Conservation (phyloP, 192 early-diverging fungal genomes). For the Fimicolochytrium jonesii region DNA sequence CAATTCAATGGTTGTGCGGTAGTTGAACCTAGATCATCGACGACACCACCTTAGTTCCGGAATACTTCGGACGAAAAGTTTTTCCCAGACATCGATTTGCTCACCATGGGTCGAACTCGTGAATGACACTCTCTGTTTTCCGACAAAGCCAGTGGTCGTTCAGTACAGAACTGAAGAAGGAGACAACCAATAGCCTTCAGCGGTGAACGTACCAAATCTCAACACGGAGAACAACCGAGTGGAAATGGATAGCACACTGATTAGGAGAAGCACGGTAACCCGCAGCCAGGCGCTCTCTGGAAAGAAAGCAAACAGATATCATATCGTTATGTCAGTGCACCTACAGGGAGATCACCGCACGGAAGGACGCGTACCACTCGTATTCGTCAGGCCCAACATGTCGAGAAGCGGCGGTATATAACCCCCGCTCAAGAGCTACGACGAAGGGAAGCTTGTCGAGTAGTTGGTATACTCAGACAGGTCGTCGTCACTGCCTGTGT, state of each 20-base stretch:
- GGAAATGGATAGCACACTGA: constrained; percentile 80
- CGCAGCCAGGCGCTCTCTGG: constrained; percentile 56
- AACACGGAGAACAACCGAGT: constrained; percentile 96
- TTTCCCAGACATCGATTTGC: not conserved
- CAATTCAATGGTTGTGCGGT: constrained; percentile 88
- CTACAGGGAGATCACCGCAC: not conserved
- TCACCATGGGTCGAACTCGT: constrained; percentile 98
- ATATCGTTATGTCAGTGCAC: not conserved
- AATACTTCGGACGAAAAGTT: not conserved
- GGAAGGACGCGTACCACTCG: constrained; percentile 2
- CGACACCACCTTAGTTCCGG: not conserved
- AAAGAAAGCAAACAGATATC: not conserved
- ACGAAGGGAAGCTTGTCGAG: too few species aligned
- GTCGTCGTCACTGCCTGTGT: too few species aligned
- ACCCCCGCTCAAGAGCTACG: too few species aligned
- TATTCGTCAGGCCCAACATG: constrained; percentile 17
- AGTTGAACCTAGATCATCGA: constrained; percentile 86
- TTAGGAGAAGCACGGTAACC: constrained; percentile 82
- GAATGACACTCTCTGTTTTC: constrained; percentile 86
- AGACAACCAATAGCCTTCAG: too few species aligned
- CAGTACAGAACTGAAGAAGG: not conserved
- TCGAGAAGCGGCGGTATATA: not conserved
- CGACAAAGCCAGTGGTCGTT: not conserved
- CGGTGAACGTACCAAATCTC: constrained; percentile 74
- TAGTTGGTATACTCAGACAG: too few species aligned